phyloP scores from a whole-genome alignment of 768 basidiomycete species.

The Lepiota brunneoincarnata region DNA sequence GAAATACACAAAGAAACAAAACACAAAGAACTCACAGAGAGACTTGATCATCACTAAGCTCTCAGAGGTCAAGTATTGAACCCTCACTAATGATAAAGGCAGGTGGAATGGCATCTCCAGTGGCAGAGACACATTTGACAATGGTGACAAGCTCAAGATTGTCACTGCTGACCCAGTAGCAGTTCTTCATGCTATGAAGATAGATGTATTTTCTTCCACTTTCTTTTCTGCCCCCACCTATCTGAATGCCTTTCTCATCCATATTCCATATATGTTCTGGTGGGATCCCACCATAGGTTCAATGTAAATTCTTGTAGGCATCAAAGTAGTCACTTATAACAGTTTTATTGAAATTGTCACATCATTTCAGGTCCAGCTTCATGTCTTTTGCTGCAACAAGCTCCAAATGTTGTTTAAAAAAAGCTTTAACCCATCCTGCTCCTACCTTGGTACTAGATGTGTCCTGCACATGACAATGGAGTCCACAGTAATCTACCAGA shows the following conservation, averaged over 20 bases:
- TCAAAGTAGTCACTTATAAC: no score
- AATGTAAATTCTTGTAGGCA: no score
- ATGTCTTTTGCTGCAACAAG: no score
- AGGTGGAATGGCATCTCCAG: slow-evolving; percentile 22
- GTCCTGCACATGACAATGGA: no score
- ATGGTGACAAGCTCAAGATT: slow-evolving; percentile 40
- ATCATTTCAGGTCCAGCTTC: no score
- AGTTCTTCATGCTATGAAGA: background rate
- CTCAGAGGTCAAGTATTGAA: slow-evolving; percentile 4
- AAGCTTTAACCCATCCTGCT: no score
- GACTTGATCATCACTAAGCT: background rate
- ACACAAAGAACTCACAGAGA: slow-evolving; percentile 1
- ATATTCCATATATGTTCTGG: slow-evolving; percentile 30
- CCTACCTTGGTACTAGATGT: no score
- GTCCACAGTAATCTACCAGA: no score
- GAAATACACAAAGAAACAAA: background rate
- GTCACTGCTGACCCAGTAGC: slow-evolving; percentile 24
- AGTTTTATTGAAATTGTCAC: no score
- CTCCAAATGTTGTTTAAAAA: no score
- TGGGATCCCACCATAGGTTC: slow-evolving; percentile 21
- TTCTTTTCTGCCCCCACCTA: slow-evolving; percentile 26
- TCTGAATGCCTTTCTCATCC: slow-evolving; percentile 33
- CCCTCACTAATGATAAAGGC: slow-evolving; percentile 28
- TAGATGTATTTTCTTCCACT: slow-evolving; percentile 21
- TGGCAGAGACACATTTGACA: slow-evolving; percentile 36